These are phyloP conservation scores for Pyrenophora seminiperda DNA, from an alignment of 2,329 filamentous ascomycete species.

Conservation along the genomic window DNA sequence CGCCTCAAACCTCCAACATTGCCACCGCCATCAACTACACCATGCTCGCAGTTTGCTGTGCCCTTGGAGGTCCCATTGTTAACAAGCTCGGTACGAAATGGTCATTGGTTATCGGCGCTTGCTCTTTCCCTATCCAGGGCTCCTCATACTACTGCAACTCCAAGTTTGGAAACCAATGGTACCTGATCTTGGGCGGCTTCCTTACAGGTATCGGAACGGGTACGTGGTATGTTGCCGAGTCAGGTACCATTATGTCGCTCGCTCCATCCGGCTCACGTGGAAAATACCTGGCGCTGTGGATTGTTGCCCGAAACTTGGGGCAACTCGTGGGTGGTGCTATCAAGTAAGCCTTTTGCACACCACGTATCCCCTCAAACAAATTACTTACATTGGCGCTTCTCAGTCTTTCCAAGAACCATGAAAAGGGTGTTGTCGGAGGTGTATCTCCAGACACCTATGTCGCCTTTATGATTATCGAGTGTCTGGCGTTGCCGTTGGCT, in stretches of 20 bases:
- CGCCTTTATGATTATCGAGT: slow-evolving; percentile 56
- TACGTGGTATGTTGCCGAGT: slow-evolving; percentile 58
- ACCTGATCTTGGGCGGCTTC: slow-evolving; percentile 39
- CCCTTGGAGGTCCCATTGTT: slow-evolving; percentile 53
- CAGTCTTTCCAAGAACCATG: slow-evolving; percentile 35
- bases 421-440: slow-evolving; percentile 41
- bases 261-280: slow-evolving; percentile 55
- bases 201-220: slow-evolving; percentile 42
- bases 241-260: slow-evolving; percentile 56
- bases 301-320: slow-evolving; percentile 55
- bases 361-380: no score
- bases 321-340: slow-evolving; percentile 56
- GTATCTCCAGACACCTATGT: slow-evolving; percentile 54
- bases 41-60: slow-evolving; percentile 43
- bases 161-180: slow-evolving; percentile 57
- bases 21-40: slow-evolving; percentile 41
- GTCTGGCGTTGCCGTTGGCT: slow-evolving; percentile 54
- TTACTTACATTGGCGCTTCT: background rate
- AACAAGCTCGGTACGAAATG: slow-evolving; percentile 57
- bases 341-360: slow-evolving; percentile 21
- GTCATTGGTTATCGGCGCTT: slow-evolving; percentile 52
- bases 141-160: slow-evolving; percentile 58
- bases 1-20: slow-evolving; percentile 52
- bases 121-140: slow-evolving; percentile 54
- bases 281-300: slow-evolving; percentile 57